Base-by-base conservation (phyloP, 2,329 filamentous ascomycete genomes). In the Phaeomoniella chlamydospora region DNA sequence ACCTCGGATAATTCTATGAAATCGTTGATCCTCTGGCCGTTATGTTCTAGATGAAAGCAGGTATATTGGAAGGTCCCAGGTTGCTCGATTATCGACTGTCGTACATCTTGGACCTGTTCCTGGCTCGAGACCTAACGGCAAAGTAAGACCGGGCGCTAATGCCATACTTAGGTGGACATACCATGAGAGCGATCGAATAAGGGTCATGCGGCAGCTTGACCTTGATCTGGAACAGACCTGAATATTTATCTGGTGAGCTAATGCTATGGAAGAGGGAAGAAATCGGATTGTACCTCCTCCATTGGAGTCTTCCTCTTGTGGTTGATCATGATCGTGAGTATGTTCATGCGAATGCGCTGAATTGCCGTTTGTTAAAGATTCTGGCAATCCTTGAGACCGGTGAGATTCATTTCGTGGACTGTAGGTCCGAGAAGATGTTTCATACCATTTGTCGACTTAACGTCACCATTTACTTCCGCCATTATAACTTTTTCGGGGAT, bases 31-130 rank as follows among this genome's bases (percentile, higher is more conserved):
- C 82, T 80, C 59, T 82, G 68, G 47, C 85, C 84, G 40, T 83
- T 78, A 63, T 87, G 78, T 63, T 96, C 87, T 50, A 98, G 77
- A 62, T 98, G 90, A 67, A 98, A 98, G 68, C 90, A 98, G 36
- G 90, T 93, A 66, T 94, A 94, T 60, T 93, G 86, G 64, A 94
- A 90, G 35, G 88, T 92, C 41, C 80, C 72, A 4, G 90, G 90
- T 34, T 86, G 72, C 61, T 98, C 90, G 62, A 94, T 86, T 55
- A 98, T 82, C 43, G 87, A 88, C 62, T 96, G 90, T 46, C 90
- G 83, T 49, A 98, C 78, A 67, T 98, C 90, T 61, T 96, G 90
- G 42, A 96, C 80, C 58, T 94, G 88, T 63, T 98, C 92, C 67
- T 94, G 82, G 45, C 79, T 79, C 30, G 85, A 88, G 38, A 93